phyloP scores from a whole-genome alignment of 495 filamentous ascomycete species.

The Xylaria venustula region DNA sequence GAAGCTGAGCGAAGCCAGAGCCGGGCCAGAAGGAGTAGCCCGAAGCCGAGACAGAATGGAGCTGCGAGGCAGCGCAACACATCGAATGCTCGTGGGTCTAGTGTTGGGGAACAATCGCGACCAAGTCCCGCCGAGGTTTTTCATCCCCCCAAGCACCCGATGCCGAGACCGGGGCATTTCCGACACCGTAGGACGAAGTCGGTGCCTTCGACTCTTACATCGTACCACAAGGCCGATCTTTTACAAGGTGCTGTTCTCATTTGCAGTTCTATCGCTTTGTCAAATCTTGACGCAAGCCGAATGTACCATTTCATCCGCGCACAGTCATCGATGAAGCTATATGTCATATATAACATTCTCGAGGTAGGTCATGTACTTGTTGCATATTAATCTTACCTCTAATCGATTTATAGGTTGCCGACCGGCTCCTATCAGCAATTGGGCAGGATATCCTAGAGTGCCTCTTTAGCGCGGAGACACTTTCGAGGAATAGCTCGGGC shows the following conservation, averaged over 20 bases:
- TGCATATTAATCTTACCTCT: neutral
- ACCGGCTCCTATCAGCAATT: slow-evolving; percentile 83
- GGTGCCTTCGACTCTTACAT: slow-evolving; percentile 74
- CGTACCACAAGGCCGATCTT: slow-evolving; percentile 93
- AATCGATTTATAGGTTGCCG: slow-evolving; percentile 52
- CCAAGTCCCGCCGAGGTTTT: slow-evolving; percentile 28
- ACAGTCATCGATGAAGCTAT: slow-evolving; percentile 95
- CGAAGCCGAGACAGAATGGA: slow-evolving; percentile 18
- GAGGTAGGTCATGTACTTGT: slow-evolving; percentile 53
- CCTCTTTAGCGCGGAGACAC: slow-evolving; percentile 85
- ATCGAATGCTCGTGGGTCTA: slow-evolving; percentile 16
- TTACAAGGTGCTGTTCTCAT: slow-evolving; percentile 85
- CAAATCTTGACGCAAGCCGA: slow-evolving; percentile 90
- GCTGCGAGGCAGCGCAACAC: slow-evolving; percentile 21
- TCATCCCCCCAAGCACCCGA: slow-evolving; percentile 28
- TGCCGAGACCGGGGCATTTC: slow-evolving; percentile 33
- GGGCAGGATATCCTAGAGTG: slow-evolving; percentile 97
- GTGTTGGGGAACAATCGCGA: slow-evolving; percentile 17
- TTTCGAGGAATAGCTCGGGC: slow-evolving; percentile 82
- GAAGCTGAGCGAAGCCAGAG: slow-evolving; percentile 38
- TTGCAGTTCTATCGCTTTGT: slow-evolving; percentile 76
- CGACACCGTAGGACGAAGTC: slow-evolving; percentile 78
- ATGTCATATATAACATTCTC: slow-evolving; percentile 96
- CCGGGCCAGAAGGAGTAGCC: slow-evolving; percentile 18
- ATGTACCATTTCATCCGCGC: slow-evolving; percentile 99